Evolutionary conservation across 108 stramenopile genomes (phyloP).

Genomic region (Cyclostephanos invisitatus): DNA sequence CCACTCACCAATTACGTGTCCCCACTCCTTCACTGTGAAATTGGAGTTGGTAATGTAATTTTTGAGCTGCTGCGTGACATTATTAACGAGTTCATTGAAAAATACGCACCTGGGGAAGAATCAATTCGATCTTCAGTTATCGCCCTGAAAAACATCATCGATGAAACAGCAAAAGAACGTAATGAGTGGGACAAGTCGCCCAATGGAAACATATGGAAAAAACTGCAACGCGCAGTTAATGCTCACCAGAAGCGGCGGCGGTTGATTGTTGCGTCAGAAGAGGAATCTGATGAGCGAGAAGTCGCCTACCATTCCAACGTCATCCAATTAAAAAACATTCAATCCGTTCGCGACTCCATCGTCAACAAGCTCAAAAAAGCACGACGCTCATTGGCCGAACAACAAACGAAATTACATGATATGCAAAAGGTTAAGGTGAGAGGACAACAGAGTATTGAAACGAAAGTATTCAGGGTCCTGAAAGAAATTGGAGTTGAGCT

Average conservation of each 20-base stretch:
- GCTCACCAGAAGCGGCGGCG: no score
- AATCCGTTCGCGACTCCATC: no score
- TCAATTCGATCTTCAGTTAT: constrained; percentile 1
- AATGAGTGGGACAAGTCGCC: constrained; percentile 4
- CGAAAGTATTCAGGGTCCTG: not conserved
- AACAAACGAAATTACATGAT: no score
- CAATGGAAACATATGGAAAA: not conserved
- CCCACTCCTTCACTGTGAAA: constrained; percentile 11
- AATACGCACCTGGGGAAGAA: not conserved
- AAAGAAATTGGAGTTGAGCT: not conserved
- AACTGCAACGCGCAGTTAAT: not conserved
- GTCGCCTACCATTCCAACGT: no score
- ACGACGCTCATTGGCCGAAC: no score
- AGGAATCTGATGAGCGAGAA: no score
- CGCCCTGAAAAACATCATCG: not conserved
- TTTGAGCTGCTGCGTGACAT: not conserved
- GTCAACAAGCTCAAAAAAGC: no score
- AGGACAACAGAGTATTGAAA: no score
- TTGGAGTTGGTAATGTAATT: constrained; percentile 5
- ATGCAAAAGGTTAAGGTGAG: no score
- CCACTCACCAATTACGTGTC: constrained; percentile 1
- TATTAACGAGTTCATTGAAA: constrained; percentile 1
- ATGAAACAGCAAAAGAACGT: not conserved
- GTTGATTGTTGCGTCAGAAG: no score
- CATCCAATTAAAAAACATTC: no score